Base-by-base conservation (phyloP, 1,284 basidiomycete genomes). In the Ceratobasidium sp. region DNA sequence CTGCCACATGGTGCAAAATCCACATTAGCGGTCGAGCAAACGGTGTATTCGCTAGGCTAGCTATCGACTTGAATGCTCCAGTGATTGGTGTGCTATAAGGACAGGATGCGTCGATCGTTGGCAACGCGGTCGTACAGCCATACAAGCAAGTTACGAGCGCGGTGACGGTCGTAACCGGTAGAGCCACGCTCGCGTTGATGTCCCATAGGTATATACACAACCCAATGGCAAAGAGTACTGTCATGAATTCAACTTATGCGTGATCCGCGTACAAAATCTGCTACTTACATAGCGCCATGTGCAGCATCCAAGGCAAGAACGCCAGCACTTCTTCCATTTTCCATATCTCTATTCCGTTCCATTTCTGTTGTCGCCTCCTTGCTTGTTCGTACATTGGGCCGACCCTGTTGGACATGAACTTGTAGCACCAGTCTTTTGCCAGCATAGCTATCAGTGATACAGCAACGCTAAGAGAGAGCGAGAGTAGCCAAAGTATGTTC, bases 341-440 rank as follows among this genome's bases (percentile, higher is more conserved):
- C 48, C 50, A 65, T 28, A 5, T 23, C 34, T 65, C 48, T 1
- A 65, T 52, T 6, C 50, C 62, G 23, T 65, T 36, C 48, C 36
- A 65, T 50, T 21, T 48, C 39, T 55, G 16, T 34, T 65, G 62
- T 14, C 62, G 46, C 21, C 21, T 3, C 5, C 48, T 43, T 10
- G 32, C 62, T 18, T 65, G 62, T 6, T 41, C 39, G 9, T 50
- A 43, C 10, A n/a, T 50, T 3, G 8, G 36, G 0, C 62, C 62
- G 18, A 32, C 10, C 4, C 62, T 48, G 1, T 30, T 30, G 10
- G 23, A 48, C 55, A 65, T 65, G 23, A 65, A 57, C 28, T n/a
- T 28, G 65, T 70, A 45, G 41, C 52, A 57, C 64, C 64, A 67
- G 6, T 55, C 50, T 41, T 67, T 67, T 8, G 64, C 34, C 4